Evolutionary conservation across 2,329 filamentous ascomycete species (phyloP).

Genomic region (Fusarium euwallaceae): DNA sequence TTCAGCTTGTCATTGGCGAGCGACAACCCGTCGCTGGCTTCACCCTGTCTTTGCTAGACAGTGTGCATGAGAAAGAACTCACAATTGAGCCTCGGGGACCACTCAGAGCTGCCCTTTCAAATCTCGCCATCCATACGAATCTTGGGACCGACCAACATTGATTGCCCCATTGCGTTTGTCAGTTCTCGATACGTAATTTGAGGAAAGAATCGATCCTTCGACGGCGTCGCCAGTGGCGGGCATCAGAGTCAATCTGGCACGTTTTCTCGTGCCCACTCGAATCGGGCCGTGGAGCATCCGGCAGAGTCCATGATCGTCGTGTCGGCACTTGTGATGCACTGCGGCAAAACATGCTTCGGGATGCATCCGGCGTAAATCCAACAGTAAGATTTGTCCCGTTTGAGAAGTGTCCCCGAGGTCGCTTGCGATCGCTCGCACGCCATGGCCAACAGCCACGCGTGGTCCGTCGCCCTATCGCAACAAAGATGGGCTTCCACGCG

Average conservation of each 20-base stretch:
- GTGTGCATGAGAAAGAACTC: constrained; percentile 26
- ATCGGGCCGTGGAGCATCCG: constrained; percentile 43
- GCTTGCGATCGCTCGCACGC: constrained; percentile 27
- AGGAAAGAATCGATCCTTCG: constrained; percentile 15
- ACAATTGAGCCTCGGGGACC: constrained; percentile 29
- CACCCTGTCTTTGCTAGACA: not conserved
- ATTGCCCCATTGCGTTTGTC: constrained; percentile 21
- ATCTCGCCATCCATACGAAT: constrained; percentile 18
- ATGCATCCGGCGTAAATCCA: constrained; percentile 21
- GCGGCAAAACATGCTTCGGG: constrained; percentile 30
- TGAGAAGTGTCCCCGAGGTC: constrained; percentile 43
- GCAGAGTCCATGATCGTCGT: constrained; percentile 30
- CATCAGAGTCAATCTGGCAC: not conserved
- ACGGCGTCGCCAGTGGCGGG: constrained; percentile 11
- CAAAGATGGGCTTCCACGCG: constrained; percentile 28
- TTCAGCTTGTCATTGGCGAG: constrained; percentile 25
- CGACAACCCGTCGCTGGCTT: not conserved
- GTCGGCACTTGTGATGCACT: constrained; percentile 42
- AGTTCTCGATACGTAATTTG: constrained; percentile 21
- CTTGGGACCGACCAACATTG: constrained; percentile 27
- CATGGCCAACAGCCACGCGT: constrained; percentile 33
- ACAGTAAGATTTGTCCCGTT: constrained; percentile 40
- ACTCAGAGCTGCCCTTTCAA: not conserved
- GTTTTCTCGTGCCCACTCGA: constrained; percentile 29
- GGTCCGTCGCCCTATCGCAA: constrained; percentile 26